Evolutionary conservation across 2,329 filamentous ascomycete species (phyloP).

Genomic region (Xylariaceae sp.): DNA sequence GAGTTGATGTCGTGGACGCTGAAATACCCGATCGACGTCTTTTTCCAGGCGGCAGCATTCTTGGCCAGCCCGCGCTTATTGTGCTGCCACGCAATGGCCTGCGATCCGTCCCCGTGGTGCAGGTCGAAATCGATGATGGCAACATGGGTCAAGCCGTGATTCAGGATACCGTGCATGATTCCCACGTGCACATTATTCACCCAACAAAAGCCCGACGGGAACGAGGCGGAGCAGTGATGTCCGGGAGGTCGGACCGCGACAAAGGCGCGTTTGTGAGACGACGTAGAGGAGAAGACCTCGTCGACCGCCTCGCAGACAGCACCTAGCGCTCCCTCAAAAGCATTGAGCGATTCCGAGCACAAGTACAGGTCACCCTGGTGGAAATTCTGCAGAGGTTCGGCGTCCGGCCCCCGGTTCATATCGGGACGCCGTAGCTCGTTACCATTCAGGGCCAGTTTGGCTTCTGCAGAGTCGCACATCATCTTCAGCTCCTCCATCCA

Average conservation of each 20-base stretch:
- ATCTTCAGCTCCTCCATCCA: slow-evolving; percentile 90
- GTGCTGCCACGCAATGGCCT: slow-evolving; percentile 86
- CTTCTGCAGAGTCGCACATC: slow-evolving; percentile 78
- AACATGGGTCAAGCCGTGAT: slow-evolving; percentile 83
- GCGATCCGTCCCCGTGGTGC: slow-evolving; percentile 92
- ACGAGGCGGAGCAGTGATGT: slow-evolving; percentile 86
- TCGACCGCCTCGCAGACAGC: slow-evolving; percentile 93
- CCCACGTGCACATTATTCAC: slow-evolving; percentile 97
- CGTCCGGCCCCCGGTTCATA: slow-evolving; percentile 47
- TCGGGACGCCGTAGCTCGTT: slow-evolving; percentile 72
- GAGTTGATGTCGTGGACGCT: slow-evolving; percentile 98
- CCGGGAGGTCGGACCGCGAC: slow-evolving; percentile 89
- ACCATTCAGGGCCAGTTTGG: slow-evolving; percentile 67
- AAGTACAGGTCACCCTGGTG: slow-evolving; percentile 91
- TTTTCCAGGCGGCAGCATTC: slow-evolving; percentile 71
- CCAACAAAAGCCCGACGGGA: slow-evolving; percentile 97
- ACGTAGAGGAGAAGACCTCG: slow-evolving; percentile 58
- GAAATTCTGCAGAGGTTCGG: slow-evolving; percentile 49
- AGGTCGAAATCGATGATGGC: slow-evolving; percentile 91
- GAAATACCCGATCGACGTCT: slow-evolving; percentile 88
- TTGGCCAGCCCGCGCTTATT: slow-evolving; percentile 69
- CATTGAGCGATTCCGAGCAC: slow-evolving; percentile 76
- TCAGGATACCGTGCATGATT: slow-evolving; percentile 81
- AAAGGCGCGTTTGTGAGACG: slow-evolving; percentile 70
- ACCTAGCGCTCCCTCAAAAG: slow-evolving; percentile 85